Evolutionary conservation across 345 rosid species (phyloP), one percentile per base, ranked within the genome.

Genomic region (Hibiscus syriacus): DNA sequence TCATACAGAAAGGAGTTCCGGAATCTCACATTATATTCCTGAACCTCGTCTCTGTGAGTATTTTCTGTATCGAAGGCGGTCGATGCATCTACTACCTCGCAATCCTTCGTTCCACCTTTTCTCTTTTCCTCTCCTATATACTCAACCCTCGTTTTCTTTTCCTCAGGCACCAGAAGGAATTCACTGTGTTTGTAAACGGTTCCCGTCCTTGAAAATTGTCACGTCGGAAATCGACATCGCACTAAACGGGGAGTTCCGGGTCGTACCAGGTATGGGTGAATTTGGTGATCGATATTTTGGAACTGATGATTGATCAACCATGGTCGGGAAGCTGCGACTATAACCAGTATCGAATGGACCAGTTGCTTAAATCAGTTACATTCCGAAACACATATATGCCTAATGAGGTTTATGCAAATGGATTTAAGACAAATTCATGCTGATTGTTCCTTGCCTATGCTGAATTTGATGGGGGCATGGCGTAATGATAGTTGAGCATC

Each of bases 231-330:
- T 94, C 50, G 98, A 94, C 57, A 89, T 65, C 74, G 78, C 90
- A 5, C 73, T 92, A 67, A 92, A 94, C 54, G 87, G 86, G 70
- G 99, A 92, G 67, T 94, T 77, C 73, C 89, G 96, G 3, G 98
- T 94, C 27, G 82, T 94, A 76, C 99, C 99, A 13, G 99, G 99
- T 14, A 68, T 94, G 93, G 99, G 97, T 19, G 98, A 94, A 85
- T 94, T 88, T 63, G 99, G 99, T 0, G 97, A 94, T 78, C 92
- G 96, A 5, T 94, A 94, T 83, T 94, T 94, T 55, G 98, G 98
- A 5, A 94, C 99, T 4, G 98, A 92, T 69, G 98, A 94, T 74
- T 93, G 76, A 79, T 55, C n/a, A 6, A 27, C 67, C 52, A 22
- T 43, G n/a, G 36, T 17, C 13, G 22, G 6, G 13, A 64, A 20